Evolutionary conservation across 768 basidiomycete species (phyloP), one percentile per base, ranked within the genome.

Genomic region (Postia placenta): DNA sequence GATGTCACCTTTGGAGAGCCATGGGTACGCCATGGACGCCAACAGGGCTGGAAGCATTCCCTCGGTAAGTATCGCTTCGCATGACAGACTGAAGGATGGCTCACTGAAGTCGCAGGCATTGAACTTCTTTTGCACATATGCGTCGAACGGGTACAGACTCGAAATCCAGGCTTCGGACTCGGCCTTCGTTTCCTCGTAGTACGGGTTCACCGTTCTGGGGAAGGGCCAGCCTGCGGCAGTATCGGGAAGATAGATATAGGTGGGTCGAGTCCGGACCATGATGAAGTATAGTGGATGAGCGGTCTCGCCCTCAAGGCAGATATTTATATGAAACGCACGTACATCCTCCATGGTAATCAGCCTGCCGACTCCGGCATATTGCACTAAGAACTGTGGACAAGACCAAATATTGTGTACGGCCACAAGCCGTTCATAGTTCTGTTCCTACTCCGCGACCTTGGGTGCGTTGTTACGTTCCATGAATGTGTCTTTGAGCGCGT

Each of bases 121-220:
- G 45, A 62, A 68, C 1, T 58, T 61, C 2, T 46, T 37, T 47
- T 64, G 62, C 1, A 61, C 50, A 35, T 60, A 45, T 1, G 60
- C 51, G 12, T 45, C 50, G 53, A 68, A 66, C 0, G 60, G 42
- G 7, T 53, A 25, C 57, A 64, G 64, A 7, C 47, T 26, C n/a
- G 55, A 54, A 14, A 57, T 41, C 67, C 67, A 68, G 1, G 50
- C 55, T 9, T 41, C 41, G 3, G 66, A 66, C 44, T 63, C 66
- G 1, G 50, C 47, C 14, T 59, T 54, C 45, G 53, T 57, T 40
- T 56, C 54, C 12, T 57, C 54, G 48, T 61, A 63, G 44, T 57
- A 45, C 1, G 64, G 64, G 44, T 65, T 64, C 26, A 67, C 46
- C 2, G 23, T 22, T 17, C 66, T 61, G 1, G 55, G 58, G 61